Conservation (phyloP, 2,329 filamentous ascomycete genomes). For the Colletotrichum viniferum region DNA sequence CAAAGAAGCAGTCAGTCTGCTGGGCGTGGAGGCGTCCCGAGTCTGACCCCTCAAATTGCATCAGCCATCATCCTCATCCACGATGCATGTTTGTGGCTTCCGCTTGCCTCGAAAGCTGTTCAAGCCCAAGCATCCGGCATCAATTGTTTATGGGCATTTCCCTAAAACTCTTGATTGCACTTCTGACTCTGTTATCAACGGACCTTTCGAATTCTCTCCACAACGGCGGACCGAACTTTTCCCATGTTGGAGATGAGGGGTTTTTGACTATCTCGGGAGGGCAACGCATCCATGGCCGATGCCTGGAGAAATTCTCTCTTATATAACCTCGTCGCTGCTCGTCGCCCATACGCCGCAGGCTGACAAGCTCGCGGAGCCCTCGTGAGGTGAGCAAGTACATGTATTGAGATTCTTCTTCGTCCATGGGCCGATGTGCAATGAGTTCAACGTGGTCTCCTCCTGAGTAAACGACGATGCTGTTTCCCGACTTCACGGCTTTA, state of each 20-base stretch:
- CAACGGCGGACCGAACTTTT: neutral
- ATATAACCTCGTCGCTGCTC: neutral
- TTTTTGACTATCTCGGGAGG: neutral
- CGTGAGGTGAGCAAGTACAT: neutral
- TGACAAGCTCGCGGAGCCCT: neutral
- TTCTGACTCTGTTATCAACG: neutral
- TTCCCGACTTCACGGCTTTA: neutral
- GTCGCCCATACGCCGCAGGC: neutral
- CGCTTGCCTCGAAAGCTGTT: neutral
- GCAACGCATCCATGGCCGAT: neutral
- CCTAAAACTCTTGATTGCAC: neutral
- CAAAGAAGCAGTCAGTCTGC: neutral
- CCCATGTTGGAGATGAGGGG: neutral
- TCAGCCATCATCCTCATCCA: neutral
- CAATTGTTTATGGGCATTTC: neutral
- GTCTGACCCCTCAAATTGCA: neutral
- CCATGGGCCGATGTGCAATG: neutral
- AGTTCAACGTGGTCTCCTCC: neutral
- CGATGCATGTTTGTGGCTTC: neutral
- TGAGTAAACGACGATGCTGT: neutral
- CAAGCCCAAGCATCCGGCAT: neutral
- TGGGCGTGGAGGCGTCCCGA: neutral
- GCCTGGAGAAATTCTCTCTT: neutral
- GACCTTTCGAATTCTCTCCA: neutral
- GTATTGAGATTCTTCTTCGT: neutral